A percentile compares a stretch with the other conserved stretches of the same genome.
Evolutionary conservation across 345 rosid species (phyloP).

Genomic region (Mangifera indica): DNA sequence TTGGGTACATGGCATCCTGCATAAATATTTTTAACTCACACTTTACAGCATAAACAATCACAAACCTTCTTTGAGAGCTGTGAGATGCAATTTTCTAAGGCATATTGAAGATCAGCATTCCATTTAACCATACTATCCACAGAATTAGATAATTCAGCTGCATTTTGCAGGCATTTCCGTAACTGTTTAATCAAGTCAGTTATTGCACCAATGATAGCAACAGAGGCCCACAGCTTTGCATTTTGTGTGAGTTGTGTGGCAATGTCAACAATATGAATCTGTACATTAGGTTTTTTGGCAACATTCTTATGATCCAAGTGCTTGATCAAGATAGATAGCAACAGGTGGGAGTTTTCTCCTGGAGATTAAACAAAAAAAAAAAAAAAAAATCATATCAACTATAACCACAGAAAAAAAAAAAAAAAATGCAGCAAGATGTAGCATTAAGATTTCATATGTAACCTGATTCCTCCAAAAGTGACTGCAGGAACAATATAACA

Average conservation of each 20-base stretch:
- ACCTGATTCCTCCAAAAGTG: constrained; percentile 85
- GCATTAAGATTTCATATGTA: constrained; percentile 8
- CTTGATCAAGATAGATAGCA: constrained; percentile 74
- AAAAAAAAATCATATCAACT: constrained; percentile 23
- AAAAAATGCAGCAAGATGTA: background rate
- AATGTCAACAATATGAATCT: constrained; percentile 60
- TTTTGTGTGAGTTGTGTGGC: constrained; percentile 55
- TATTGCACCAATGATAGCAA: constrained; percentile 58
- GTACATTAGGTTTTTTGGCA: constrained; percentile 54
- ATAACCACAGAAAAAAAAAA: constrained; percentile 10
- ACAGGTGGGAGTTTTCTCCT: constrained; percentile 64
- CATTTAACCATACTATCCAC: constrained; percentile 33
- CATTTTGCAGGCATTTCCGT: constrained; percentile 71
- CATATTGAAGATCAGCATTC: constrained; percentile 59
- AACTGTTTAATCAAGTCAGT: constrained; percentile 76
- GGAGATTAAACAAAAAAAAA: constrained; percentile 16
- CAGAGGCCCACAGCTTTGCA: constrained; percentile 65
- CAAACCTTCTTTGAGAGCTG: constrained; percentile 74
- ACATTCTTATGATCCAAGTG: constrained; percentile 90
- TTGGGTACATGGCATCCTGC: too few species aligned
- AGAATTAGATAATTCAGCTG: constrained; percentile 48
- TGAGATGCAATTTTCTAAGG: constrained; percentile 71
- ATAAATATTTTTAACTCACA: too few species aligned
- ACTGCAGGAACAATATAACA: constrained; percentile 67
- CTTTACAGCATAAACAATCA: background rate